phyloP scores from a whole-genome alignment of 495 filamentous ascomycete species.

The Penicillium desertorum region DNA sequence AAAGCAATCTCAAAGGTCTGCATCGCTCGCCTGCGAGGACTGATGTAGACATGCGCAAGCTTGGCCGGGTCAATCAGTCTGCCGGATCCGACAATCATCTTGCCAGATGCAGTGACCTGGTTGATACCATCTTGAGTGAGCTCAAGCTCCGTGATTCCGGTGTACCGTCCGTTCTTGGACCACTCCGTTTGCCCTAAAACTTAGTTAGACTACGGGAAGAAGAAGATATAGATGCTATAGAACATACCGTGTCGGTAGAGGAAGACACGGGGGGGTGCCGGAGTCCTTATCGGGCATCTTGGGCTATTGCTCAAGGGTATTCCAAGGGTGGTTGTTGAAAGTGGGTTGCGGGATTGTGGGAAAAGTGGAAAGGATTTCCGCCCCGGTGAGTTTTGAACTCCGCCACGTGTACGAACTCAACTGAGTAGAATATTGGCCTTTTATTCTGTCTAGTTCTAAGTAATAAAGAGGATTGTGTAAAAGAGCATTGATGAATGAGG shows the following conservation, averaged over 20 bases:
- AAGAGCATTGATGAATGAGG: background rate
- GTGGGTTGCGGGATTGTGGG: conserved; percentile 5
- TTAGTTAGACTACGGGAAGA: background rate
- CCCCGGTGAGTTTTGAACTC: background rate
- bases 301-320: background rate
- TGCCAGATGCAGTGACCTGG: conserved; percentile 67
- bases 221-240: background rate
- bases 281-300: conserved; percentile 49
- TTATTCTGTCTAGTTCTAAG: background rate
- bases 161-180: conserved; percentile 83
- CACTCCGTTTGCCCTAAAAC: conserved; percentile 74
- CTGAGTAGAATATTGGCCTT: background rate
- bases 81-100: conserved; percentile 69
- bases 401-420: conserved; percentile 2
- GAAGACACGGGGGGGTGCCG: conserved; percentile 43
- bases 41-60: conserved; percentile 75
- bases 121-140: conserved; percentile 73
- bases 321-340: conserved; percentile 2
- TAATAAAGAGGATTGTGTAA: background rate
- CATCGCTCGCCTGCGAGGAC: conserved; percentile 73
- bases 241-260: conserved; percentile 40
- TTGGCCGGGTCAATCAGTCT: conserved; percentile 74
- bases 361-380: background rate
- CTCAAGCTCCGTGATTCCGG: conserved; percentile 76
- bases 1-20: conserved; percentile 73